Evolutionary conservation across 1,139 yeast genomes (phyloP).

Genomic region (Nakaseomyces kungkrabaensis): DNA sequence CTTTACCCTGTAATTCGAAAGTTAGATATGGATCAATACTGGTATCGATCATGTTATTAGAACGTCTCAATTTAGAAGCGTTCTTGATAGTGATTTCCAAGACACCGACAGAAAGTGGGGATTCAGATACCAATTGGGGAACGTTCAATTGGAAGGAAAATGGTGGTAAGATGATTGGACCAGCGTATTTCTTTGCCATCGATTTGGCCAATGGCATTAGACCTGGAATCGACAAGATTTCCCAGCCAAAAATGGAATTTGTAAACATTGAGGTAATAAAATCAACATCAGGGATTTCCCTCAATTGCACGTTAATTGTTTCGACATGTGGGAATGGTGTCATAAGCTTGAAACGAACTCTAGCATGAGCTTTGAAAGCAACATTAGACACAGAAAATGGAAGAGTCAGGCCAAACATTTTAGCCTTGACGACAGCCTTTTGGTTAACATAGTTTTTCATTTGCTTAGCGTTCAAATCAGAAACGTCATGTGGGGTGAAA

Average conservation of each 20-base stretch:
- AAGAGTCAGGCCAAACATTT: constrained; percentile 50
- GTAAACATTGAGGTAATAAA: constrained; percentile 64
- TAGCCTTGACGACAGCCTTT: constrained; percentile 56
- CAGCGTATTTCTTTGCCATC: constrained; percentile 73
- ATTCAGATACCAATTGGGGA: constrained; percentile 82
- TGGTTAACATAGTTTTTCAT: constrained; percentile 75
- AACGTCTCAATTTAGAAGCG: constrained; percentile 59
- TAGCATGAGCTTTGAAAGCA: constrained; percentile 54
- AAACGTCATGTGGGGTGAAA: constrained; percentile 78
- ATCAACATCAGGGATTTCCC: constrained; percentile 80
- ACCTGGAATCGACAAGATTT: constrained; percentile 77
- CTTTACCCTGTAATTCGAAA: constrained; percentile 47
- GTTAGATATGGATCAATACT: constrained; percentile 83
- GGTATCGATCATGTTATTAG: constrained; percentile 54
- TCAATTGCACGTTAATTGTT: constrained; percentile 70
- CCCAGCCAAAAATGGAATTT: constrained; percentile 75
- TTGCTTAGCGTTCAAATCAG: constrained; percentile 76
- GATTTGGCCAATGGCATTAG: constrained; percentile 68
- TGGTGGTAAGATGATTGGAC: constrained; percentile 82
- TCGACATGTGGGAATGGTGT: constrained; percentile 83
- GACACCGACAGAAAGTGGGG: constrained; percentile 80
- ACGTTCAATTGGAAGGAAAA: constrained; percentile 85
- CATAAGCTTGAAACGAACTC: constrained; percentile 83
- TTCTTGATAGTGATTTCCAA: constrained; percentile 55
- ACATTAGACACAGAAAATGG: constrained; percentile 55